These are phyloP conservation scores for Ceratocystis albifundus DNA, from an alignment of 2,329 filamentous ascomycete genomes.

Conservation along the genomic window DNA sequence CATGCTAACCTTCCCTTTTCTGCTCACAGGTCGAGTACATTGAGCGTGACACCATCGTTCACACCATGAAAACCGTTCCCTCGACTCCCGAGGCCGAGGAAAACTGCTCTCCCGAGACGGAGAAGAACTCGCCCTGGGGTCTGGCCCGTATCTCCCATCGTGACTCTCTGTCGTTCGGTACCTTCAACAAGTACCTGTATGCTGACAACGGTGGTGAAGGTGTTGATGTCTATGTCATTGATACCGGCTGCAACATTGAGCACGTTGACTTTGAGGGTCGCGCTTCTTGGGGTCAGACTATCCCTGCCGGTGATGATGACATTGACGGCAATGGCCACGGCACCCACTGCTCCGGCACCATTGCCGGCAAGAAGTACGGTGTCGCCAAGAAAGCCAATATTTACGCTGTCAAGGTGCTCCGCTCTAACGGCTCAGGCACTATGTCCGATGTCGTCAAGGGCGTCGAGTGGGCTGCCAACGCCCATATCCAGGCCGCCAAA, in stretches of 20 bases:
- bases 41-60: slow-evolving; percentile 87
- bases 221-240: slow-evolving; percentile 96
- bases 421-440: slow-evolving; percentile 91
- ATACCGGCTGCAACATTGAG: slow-evolving; percentile 86
- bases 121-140: slow-evolving; percentile 98
- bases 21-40: slow-evolving; percentile 78
- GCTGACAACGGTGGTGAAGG: slow-evolving; percentile 83
- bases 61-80: slow-evolving; percentile 50
- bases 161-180: slow-evolving; percentile 71
- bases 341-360: slow-evolving; percentile 96
- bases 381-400: slow-evolving; percentile 97
- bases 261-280: slow-evolving; percentile 97
- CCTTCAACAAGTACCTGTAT: slow-evolving; percentile 98
- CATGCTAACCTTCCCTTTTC: too few relatives aligned
- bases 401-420: slow-evolving; percentile 95
- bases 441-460: slow-evolving; percentile 99
- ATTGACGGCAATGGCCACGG: slow-evolving; percentile 95
- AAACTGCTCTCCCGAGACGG: slow-evolving; percentile 47
- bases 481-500: slow-evolving; percentile 64
- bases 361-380: slow-evolving; percentile 97
- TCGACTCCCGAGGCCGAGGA: slow-evolving; percentile 31
- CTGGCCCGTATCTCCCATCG: slow-evolving; percentile 96
- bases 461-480: slow-evolving; percentile 82
- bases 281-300: slow-evolving; percentile 93
- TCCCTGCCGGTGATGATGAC: slow-evolving; percentile 73